These are phyloP conservation scores for Leccinum pachyderme DNA, from an alignment of 1,284 basidiomycete genomes.

Conservation along the genomic window DNA sequence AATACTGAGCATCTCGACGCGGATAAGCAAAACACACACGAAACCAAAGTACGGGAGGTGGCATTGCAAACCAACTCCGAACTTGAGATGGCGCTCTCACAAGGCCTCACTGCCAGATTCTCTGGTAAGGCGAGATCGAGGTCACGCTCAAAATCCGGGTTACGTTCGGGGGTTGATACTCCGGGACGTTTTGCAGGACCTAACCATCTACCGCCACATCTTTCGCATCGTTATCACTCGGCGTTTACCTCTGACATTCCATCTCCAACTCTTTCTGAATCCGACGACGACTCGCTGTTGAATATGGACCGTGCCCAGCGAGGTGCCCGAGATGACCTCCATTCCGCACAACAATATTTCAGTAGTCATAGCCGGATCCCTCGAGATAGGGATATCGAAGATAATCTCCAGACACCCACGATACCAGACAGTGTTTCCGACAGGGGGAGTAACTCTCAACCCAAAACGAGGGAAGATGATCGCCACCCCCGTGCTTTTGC, in stretches of 20 bases:
- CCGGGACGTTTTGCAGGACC: constrained; percentile 76
- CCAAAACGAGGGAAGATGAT: constrained; percentile 38
- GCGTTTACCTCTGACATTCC: constrained; percentile 35
- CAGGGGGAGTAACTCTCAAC: constrained; percentile 37
- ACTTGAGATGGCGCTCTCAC: constrained; percentile 32
- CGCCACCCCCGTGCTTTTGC: constrained; percentile 64
- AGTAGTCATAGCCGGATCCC: constrained; percentile 56
- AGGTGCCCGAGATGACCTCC: constrained; percentile 53
- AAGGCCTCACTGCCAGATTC: constrained; percentile 33
- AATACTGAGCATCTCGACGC: constrained; percentile 15
- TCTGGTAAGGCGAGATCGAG: constrained; percentile 40
- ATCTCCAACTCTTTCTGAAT: constrained; percentile 39
- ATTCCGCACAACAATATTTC: constrained; percentile 42
- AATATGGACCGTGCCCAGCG: constrained; percentile 36
- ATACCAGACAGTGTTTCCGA: constrained; percentile 38
- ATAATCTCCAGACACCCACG: constrained; percentile 61
- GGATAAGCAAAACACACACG: constrained; percentile 20
- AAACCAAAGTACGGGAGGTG: constrained; percentile 34
- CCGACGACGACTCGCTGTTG: constrained; percentile 34
- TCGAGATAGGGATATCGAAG: constrained; percentile 50
- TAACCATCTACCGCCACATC: constrained; percentile 52
- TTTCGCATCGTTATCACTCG: constrained; percentile 18
- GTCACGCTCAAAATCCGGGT: constrained; percentile 42
- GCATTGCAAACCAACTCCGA: constrained; percentile 32
- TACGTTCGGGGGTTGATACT: constrained; percentile 68